Percentiles rank a stretch among this genome's conserved stretches.
These are phyloP conservation scores for Rhododendron mucronatum DNA, from an alignment of 148 eudicot species.

Conservation along the genomic window DNA sequence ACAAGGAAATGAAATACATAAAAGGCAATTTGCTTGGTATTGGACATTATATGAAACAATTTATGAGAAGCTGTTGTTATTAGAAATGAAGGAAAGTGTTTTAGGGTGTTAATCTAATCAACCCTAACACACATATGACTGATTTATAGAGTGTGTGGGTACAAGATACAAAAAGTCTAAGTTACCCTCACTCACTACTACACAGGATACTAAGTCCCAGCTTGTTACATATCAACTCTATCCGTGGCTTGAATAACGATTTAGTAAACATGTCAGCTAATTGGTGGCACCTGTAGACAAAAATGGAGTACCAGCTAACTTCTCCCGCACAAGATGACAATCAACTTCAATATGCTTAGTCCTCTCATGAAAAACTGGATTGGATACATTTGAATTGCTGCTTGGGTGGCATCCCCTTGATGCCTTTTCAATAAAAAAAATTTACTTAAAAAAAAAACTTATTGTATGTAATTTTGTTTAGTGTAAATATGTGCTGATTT, in stretches of 20 bases:
- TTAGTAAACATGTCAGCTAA: neutral
- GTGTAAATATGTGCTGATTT: neutral
- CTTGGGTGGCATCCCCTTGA: neutral
- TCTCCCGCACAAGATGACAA: no score
- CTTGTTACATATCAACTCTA: neutral
- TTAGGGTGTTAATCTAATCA: no score
- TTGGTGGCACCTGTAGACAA: neutral
- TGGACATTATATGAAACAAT: neutral
- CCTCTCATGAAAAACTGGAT: no score
- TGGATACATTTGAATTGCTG: no score
- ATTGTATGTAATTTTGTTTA: neutral
- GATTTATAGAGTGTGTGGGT: neutral
- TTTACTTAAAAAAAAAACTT: neutral
- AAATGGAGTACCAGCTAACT: neutral
- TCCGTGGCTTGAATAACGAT: neutral
- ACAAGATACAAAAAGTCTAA: neutral
- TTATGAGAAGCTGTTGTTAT: neutral
- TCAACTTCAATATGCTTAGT: no score
- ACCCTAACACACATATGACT: neutral
- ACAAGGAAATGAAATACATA: neutral
- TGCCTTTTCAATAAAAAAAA: neutral
- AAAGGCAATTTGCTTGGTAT: neutral
- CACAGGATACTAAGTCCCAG: neutral
- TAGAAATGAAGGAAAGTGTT: neutral
- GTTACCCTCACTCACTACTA: neutral